Evolutionary conservation across 306 rosid species (phyloP), one percentile per base, ranked within the genome.

Genomic region (Spatholobus suberectus): DNA sequence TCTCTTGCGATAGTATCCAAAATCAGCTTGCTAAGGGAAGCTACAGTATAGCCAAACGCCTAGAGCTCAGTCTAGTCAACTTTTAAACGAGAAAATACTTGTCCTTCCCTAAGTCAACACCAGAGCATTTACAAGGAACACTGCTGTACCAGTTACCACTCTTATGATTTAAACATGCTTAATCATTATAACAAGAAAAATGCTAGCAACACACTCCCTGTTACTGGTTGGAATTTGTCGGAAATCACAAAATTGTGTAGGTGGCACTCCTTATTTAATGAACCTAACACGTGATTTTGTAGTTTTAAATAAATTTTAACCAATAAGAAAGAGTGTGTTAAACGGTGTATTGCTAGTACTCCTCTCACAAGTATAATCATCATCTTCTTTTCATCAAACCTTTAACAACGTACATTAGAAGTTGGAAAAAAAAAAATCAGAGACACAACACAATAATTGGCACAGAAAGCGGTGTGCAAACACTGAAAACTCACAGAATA

Each of bases 401-500:
- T 9, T 12, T 47, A 43, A 58, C 46, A 73, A 74, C 12, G 57
- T 43, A 75, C 6, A 62, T 51, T 12, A 66, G 5, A 67, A 73
- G 34, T 51, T 20, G 43, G 40, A 63, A 51, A 24, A n/a, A 51
- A 63, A 51, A 24, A n/a, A 59, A 14, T 29, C 26, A 58, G 17
- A 11, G 9, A 5, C 9, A 59, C 18, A 5, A 54, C 10, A 63
- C 29, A 76, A 68, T 1, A 71, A 13, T 66, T 15, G 51, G 55
- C 71, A 38, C 7, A 55, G 46, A 66, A 26, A 78, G 5, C 20
- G 15, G 8, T 47, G 79, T 24, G 17, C 27, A 55, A 32, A 86
- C 24, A 79, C 51, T 66, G 74, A 72, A 75, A 86, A 87, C 86
- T 80, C 88, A 87, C 83, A 83, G 73, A 88, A 77, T 13, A 83